Conservation (phyloP, 169 alveolate species). For the Babesia ovis region DNA sequence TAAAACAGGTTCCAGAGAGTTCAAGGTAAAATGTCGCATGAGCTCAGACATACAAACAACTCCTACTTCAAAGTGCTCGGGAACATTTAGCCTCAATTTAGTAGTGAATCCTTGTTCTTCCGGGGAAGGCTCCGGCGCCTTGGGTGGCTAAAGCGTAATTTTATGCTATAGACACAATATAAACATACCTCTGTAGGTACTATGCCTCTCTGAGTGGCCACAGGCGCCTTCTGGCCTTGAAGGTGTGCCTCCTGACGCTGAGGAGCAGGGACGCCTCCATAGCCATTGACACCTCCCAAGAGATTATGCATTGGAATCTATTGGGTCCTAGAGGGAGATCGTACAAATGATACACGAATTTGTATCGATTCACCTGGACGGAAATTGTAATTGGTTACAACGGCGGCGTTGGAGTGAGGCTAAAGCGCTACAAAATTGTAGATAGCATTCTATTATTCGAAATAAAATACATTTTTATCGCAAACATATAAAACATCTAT, state of each 20-base stretch:
- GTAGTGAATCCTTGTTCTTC: constrained; percentile 41
- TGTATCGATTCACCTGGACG: too few species aligned
- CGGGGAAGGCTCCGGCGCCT: neutral
- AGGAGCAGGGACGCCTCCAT: constrained; percentile 1
- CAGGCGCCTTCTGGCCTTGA: neutral
- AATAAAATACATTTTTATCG: too few species aligned
- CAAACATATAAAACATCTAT: too few species aligned
- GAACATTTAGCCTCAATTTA: constrained; percentile 30
- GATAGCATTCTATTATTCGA: too few species aligned
- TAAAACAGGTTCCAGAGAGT: constrained; percentile 12
- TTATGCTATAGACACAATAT: too few species aligned
- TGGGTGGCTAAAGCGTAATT: neutral
- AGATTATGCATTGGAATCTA: constrained; percentile 2
- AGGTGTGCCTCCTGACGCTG: neutral
- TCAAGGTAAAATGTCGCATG: constrained; percentile 31
- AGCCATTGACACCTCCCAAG: neutral
- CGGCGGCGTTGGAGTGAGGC: too few species aligned
- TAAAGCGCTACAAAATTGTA: too few species aligned
- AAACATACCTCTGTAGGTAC: too few species aligned
- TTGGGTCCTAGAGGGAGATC: too few species aligned
- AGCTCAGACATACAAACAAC: constrained; percentile 52
- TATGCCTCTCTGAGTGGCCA: too few species aligned
- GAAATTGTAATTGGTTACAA: too few species aligned
- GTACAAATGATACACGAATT: too few species aligned
- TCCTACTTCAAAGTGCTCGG: constrained; percentile 46